A percentile compares a stretch with the other conserved stretches of the same genome.
These are phyloP conservation scores for Microbotryum silenes-acaulis DNA, from an alignment of 1,284 basidiomycete species.

Conservation along the genomic window DNA sequence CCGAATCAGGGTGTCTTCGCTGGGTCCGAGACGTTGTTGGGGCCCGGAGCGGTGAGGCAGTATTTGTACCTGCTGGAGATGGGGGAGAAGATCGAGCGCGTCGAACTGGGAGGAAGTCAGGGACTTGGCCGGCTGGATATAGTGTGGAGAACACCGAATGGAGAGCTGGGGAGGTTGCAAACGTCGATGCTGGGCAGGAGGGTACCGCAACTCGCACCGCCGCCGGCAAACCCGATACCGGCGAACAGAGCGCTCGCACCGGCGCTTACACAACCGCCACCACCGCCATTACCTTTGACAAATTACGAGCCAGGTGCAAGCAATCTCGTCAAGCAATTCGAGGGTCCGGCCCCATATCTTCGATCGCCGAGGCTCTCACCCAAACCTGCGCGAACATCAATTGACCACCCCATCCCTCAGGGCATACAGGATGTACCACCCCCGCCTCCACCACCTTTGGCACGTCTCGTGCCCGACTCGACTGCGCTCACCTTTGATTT, in stretches of 20 bases:
- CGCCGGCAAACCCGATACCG: background rate
- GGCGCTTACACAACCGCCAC: background rate
- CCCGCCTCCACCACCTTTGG: background rate
- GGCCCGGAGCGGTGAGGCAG: conserved; percentile 36
- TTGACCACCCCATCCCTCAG: background rate
- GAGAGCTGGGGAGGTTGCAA: conserved; percentile 33
- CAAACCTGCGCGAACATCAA: background rate
- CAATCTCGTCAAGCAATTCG: background rate
- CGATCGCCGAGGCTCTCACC: background rate
- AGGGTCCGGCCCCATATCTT: background rate
- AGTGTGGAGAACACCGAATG: conserved; percentile 35
- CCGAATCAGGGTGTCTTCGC: conserved; percentile 2
- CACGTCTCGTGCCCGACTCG: background rate
- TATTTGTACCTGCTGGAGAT: conserved; percentile 33
- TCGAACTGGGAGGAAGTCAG: conserved; percentile 6
- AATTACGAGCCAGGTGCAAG: background rate
- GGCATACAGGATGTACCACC: background rate
- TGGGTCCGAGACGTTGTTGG: conserved; percentile 12
- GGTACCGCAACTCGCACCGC: conserved; percentile 10
- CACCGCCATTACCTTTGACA: background rate
- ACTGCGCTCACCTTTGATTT: conserved; percentile 10
- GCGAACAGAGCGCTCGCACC: background rate
- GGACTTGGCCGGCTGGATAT: conserved; percentile 30
- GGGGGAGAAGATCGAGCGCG: background rate
- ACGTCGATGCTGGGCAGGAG: conserved; percentile 25